These are phyloP conservation scores for Cadophora sp. DNA, from an alignment of 2,329 filamentous ascomycete species.

Conservation along the genomic window DNA sequence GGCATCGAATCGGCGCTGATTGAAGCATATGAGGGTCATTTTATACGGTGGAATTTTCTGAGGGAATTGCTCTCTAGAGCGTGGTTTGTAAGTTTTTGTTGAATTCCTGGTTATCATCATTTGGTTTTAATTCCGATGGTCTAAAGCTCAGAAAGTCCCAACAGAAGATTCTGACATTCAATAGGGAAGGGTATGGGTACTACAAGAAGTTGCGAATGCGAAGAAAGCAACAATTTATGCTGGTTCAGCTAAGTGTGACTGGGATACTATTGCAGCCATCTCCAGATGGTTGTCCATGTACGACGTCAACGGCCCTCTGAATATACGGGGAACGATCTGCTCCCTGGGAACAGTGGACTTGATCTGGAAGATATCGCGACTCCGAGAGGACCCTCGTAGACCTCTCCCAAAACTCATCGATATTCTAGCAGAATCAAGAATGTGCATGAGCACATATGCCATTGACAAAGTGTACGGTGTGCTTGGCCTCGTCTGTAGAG, in stretches of 20 bases:
- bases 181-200: background rate
- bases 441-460: background rate
- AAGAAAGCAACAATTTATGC: background rate
- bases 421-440: background rate
- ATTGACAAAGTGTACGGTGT: background rate
- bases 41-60: background rate
- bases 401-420: background rate
- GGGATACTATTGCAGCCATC: background rate
- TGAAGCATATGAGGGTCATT: background rate
- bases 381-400: background rate
- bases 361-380: background rate
- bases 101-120: too few species aligned
- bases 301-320: background rate
- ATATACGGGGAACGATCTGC: background rate
- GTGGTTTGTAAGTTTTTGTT: background rate
- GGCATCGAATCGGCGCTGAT: background rate
- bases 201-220: background rate
- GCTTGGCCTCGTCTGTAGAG: background rate
- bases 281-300: background rate
- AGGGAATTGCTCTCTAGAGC: background rate
- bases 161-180: background rate
- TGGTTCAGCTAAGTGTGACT: background rate
- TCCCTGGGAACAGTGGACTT: background rate
- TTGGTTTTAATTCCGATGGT: too few species aligned
- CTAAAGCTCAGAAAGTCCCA: too few species aligned